These are phyloP conservation scores for Xanthoconium separans DNA, from an alignment of 1,284 basidiomycete species.

Conservation along the genomic window DNA sequence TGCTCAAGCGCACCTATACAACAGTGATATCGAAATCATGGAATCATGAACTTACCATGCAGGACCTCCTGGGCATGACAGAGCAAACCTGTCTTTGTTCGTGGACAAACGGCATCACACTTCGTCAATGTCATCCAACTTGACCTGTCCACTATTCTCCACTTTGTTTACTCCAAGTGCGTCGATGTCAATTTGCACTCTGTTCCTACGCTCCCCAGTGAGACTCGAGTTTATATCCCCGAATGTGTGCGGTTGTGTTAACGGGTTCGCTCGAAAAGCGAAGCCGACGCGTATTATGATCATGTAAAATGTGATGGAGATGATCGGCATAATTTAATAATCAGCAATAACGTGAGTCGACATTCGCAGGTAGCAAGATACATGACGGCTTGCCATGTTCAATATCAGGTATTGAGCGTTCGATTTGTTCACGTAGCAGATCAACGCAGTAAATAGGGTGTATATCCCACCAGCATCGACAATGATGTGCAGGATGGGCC, in stretches of 20 bases:
- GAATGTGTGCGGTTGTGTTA: neutral
- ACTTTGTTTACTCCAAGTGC: neutral
- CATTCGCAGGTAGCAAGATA: neutral
- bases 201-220: constrained; percentile 4
- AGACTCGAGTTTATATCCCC: neutral
- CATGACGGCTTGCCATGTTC: constrained; percentile 14
- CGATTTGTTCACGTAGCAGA: constrained; percentile 9
- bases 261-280: constrained; percentile 2
- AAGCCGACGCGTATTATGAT: constrained; percentile 23
- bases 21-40: neutral
- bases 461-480: constrained; percentile 27
- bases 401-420: constrained; percentile 22
- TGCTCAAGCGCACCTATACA: neutral
- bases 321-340: constrained; percentile 19
- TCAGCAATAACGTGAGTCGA: neutral
- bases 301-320: constrained; percentile 28
- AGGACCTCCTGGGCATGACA: no score
- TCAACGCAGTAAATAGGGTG: constrained; percentile 14
- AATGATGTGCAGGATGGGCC: constrained; percentile 22
- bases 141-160: constrained; percentile 1
- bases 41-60: no score
- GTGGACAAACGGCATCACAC: constrained; percentile 2
- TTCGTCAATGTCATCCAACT: neutral
- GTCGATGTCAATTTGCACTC: constrained; percentile 8
- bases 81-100: neutral